A percentile compares a stretch with the other conserved stretches of the same genome.
Conservation (phyloP, 2,329 filamentous ascomycete genomes). For the Pseudogymnoascus sp. region DNA sequence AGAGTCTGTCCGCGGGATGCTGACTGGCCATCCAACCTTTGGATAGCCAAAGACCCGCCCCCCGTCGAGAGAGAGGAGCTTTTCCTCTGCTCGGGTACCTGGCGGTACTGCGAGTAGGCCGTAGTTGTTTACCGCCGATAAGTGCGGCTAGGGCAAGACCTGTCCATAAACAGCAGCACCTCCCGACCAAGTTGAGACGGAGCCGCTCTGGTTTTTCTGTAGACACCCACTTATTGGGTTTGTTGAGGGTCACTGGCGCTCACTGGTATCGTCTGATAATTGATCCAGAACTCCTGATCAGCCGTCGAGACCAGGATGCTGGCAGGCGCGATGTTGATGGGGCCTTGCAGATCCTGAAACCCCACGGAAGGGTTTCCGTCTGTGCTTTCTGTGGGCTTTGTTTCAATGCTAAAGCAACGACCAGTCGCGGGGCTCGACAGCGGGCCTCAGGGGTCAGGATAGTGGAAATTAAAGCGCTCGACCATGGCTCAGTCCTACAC, state of each 20-base stretch:
- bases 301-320: not conserved
- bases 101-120: not conserved
- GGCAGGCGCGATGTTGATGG: constrained; percentile 3
- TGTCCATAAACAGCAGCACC: not conserved
- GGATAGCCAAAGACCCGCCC: not conserved
- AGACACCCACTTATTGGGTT: constrained; percentile 4
- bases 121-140: not conserved
- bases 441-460: not conserved
- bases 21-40: not conserved
- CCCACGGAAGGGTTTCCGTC: constrained; percentile 1
- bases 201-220: not conserved
- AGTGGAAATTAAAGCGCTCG: constrained; percentile 4
- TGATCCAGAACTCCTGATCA: constrained; percentile 1
- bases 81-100: not conserved
- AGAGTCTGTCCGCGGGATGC: not conserved
- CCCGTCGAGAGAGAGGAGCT: not conserved
- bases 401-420: constrained; percentile 2
- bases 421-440: not conserved
- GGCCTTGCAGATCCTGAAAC: constrained; percentile 5
- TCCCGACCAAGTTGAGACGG: not conserved
- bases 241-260: not conserved
- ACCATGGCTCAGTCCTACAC: constrained; percentile 1
- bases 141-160: constrained; percentile 6
- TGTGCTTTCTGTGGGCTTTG: constrained; percentile 8
- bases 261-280: not conserved